These are phyloP conservation scores for Ogataea methylovora DNA, from an alignment of 805 yeast species.

Conservation along the genomic window DNA sequence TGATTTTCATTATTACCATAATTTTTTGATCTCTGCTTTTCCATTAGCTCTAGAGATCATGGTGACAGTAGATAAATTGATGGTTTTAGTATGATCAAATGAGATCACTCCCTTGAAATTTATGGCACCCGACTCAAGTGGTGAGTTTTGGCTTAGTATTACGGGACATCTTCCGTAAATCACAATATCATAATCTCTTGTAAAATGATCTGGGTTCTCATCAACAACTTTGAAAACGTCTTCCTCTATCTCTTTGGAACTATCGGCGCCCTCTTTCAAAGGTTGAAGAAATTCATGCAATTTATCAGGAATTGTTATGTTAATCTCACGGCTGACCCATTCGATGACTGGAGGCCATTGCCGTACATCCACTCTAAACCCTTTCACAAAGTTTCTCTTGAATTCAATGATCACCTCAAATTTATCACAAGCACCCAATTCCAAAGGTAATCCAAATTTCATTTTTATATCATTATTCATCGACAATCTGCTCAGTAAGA, in stretches of 20 bases:
- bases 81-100: conserved; percentile 28
- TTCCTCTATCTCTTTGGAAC: conserved; percentile 2
- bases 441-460: conserved; percentile 24
- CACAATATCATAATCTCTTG: conserved; percentile 23
- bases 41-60: conserved; percentile 21
- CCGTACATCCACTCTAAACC: conserved; percentile 19
- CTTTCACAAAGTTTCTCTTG: conserved; percentile 21
- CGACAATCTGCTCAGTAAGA: conserved; percentile 20
- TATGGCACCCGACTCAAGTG: conserved; percentile 22
- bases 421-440: conserved; percentile 18
- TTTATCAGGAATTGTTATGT: conserved; percentile 15
- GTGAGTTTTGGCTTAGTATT: conserved; percentile 8
- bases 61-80: conserved; percentile 19
- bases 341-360: conserved; percentile 2
- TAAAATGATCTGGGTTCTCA: conserved; percentile 10
- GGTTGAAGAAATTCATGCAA: conserved; percentile 26
- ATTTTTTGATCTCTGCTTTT: conserved; percentile 18
- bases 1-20: conserved; percentile 22
- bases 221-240: conserved; percentile 17
- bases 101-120: conserved; percentile 26
- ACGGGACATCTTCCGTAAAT: conserved; percentile 23
- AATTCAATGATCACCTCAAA: conserved; percentile 25
- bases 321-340: too few relatives aligned
- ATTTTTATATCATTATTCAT: conserved; percentile 21
- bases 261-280: conserved; percentile 12